These are phyloP conservation scores for Pseudogymnoascus sp. DNA, from an alignment of 2,329 filamentous ascomycete genomes.

Conservation along the genomic window DNA sequence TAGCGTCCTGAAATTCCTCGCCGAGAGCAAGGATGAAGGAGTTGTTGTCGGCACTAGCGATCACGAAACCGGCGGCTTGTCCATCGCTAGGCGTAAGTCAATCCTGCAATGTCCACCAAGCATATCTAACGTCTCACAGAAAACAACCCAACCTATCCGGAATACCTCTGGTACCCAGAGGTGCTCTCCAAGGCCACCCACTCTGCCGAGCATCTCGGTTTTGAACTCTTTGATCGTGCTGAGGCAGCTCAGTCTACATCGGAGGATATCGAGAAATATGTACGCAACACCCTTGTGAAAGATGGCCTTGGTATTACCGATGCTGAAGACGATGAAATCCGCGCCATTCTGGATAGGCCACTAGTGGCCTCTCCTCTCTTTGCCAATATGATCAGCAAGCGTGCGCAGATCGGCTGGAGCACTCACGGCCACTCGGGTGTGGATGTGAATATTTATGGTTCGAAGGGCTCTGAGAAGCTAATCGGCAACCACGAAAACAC, in stretches of 20 bases:
- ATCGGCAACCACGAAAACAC: slow-evolving; percentile 94
- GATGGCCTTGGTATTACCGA: slow-evolving; percentile 70
- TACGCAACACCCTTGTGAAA: slow-evolving; percentile 58
- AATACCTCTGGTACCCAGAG: slow-evolving; percentile 72
- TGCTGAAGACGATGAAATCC: slow-evolving; percentile 61
- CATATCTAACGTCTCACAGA: slow-evolving; percentile 30
- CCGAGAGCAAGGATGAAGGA: slow-evolving; percentile 61
- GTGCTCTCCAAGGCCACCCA: slow-evolving; percentile 73
- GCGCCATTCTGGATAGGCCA: slow-evolving; percentile 51
- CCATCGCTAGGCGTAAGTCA: slow-evolving; percentile 63
- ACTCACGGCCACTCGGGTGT: slow-evolving; percentile 90
- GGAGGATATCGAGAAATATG: slow-evolving; percentile 48
- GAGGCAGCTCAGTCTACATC: slow-evolving; percentile 11
- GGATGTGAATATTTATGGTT: slow-evolving; percentile 94
- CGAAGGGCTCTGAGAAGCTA: slow-evolving; percentile 52
- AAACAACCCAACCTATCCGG: slow-evolving; percentile 51
- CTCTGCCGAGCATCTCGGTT: slow-evolving; percentile 61
- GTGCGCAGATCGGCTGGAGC: slow-evolving; percentile 86
- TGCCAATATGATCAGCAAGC: slow-evolving; percentile 75
- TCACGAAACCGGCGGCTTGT: slow-evolving; percentile 88
- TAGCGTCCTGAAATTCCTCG: slow-evolving; percentile 75
- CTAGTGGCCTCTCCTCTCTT: slow-evolving; percentile 50
- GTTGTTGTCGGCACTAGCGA: slow-evolving; percentile 87
- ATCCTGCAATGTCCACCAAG: background rate
- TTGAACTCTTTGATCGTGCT: slow-evolving; percentile 49